Conservation (phyloP, 108 stramenopile genomes). For the Pseudonitzschia multistriata region DNA sequence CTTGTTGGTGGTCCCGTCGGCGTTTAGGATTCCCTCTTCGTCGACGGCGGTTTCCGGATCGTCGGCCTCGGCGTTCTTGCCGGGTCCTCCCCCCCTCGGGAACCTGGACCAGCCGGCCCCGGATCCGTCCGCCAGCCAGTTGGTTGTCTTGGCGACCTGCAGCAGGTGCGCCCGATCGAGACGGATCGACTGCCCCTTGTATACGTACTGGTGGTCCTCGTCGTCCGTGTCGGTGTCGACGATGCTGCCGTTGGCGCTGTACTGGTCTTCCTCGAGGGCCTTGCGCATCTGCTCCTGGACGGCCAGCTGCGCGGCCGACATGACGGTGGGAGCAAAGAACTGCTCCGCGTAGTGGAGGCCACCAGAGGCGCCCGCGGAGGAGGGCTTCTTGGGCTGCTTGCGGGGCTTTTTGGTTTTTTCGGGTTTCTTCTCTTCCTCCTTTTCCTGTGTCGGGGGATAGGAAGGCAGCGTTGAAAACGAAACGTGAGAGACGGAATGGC, state of each 20-base stretch:
- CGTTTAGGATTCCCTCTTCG: slow-evolving; percentile 25
- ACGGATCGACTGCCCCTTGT: slow-evolving; percentile 46
- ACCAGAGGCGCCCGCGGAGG: not conserved
- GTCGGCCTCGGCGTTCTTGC: slow-evolving; percentile 26
- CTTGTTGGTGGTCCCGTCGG: slow-evolving; percentile 30
- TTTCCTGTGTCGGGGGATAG: not conserved
- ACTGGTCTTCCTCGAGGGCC: slow-evolving; percentile 82
- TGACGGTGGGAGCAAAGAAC: not conserved
- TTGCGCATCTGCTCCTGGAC: slow-evolving; percentile 85
- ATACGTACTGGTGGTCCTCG: slow-evolving; percentile 48
- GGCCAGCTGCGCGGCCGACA: slow-evolving; percentile 65
- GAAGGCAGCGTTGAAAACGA: not conserved
- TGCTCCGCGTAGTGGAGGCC: not conserved
- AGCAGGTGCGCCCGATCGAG: slow-evolving; percentile 50
- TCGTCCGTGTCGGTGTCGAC: slow-evolving; percentile 60
- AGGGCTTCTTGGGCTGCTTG: slow-evolving; percentile 30
- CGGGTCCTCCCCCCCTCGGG: slow-evolving; percentile 10
- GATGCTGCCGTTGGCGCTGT: slow-evolving; percentile 73
- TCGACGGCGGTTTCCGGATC: slow-evolving; percentile 37
- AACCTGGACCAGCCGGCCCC: not conserved
- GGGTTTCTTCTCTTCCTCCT: not conserved
- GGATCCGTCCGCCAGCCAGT: slow-evolving; percentile 32
- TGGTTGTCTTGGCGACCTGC: slow-evolving; percentile 40
- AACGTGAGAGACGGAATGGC: not conserved
- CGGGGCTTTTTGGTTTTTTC: slow-evolving; percentile 34